Conservation (phyloP, 169 alveolate species). For the Amoebophrya sp. region DNA sequence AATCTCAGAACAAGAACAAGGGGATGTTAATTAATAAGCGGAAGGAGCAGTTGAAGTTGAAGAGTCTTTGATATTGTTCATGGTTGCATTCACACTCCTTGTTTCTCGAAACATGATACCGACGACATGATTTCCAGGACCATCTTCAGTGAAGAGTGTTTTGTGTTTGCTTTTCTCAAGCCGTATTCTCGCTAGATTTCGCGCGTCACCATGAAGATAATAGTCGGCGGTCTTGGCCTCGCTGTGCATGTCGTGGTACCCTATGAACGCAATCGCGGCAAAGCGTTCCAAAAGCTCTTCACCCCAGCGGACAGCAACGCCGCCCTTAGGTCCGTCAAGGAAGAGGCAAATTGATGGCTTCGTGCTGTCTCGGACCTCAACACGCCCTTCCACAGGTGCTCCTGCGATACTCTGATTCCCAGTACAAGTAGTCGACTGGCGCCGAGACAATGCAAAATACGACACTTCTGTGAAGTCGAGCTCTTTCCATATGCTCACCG, state of each 20-base stretch:
- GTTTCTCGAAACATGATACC: not conserved
- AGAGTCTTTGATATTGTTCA: too few relatives aligned
- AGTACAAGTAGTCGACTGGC: too few relatives aligned
- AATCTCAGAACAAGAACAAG: too few relatives aligned
- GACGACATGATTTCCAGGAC: not conserved
- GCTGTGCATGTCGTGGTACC: slow-evolving; percentile 14
- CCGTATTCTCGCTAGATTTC: not conserved
- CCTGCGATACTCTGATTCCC: not conserved
- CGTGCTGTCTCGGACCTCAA: too few relatives aligned
- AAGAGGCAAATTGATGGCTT: not conserved
- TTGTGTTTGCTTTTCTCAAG: not conserved
- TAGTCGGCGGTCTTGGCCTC: not conserved
- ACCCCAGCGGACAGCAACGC: not conserved
- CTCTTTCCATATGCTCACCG: not conserved
- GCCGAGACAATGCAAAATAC: too few relatives aligned
- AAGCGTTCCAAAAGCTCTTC: not conserved
- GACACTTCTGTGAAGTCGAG: too few relatives aligned
- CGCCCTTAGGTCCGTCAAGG: slow-evolving; percentile 9
- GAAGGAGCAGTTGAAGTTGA: too few relatives aligned
- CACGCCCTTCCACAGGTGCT: not conserved
- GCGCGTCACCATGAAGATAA: not conserved
- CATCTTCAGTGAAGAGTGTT: not conserved
- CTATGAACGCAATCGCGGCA: not conserved
- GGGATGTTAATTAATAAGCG: too few relatives aligned
- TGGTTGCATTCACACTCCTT: too few relatives aligned